A percentile compares a stretch with the other conserved stretches of the same genome.
phyloP scores from a whole-genome alignment of 768 basidiomycete species.

The Trametes punicea region DNA sequence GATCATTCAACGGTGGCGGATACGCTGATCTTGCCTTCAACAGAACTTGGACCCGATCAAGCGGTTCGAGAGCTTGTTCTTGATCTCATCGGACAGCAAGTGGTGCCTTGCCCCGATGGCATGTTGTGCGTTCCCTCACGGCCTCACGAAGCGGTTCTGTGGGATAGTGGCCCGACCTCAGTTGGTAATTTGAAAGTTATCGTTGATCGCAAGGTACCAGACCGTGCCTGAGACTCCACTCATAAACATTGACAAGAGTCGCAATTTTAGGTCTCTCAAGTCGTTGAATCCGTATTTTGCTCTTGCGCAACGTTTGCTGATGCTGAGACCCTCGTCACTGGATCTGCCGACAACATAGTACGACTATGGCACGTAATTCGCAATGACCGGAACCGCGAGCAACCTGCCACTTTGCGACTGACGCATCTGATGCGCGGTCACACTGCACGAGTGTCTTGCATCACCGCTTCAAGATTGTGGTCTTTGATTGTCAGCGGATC shows the following conservation, averaged over 20 bases:
- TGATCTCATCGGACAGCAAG: conserved; percentile 56
- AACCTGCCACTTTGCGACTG: conserved; percentile 37
- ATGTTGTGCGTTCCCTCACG: conserved; percentile 54
- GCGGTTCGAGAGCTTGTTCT: conserved; percentile 50
- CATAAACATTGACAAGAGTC: background rate
- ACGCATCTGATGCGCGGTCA: conserved; percentile 83
- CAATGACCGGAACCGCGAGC: conserved; percentile 28
- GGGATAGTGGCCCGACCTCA: conserved; percentile 42
- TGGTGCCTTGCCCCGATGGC: conserved; percentile 61
- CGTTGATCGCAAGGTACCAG: conserved; percentile 55
- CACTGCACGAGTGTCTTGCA: conserved; percentile 58
- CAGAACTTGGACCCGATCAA: conserved; percentile 47
- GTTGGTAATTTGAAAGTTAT: conserved; percentile 58
- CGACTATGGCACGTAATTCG: conserved; percentile 72
- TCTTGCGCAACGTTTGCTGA: conserved; percentile 80
- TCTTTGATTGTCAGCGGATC: conserved; percentile 81
- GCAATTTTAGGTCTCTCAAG: conserved; percentile 56
- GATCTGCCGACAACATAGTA: conserved; percentile 77
- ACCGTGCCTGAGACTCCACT: background rate
- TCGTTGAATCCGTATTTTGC: conserved; percentile 69
- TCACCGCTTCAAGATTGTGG: conserved; percentile 79
- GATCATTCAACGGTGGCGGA: background rate
- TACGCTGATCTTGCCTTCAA: background rate
- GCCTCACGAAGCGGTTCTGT: conserved; percentile 68
- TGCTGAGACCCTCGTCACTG: conserved; percentile 68